Evolutionary conservation across 208 protist genomes (phyloP), one percentile per base, ranked within the genome.

Genomic region (Leishmania lainsoni): DNA sequence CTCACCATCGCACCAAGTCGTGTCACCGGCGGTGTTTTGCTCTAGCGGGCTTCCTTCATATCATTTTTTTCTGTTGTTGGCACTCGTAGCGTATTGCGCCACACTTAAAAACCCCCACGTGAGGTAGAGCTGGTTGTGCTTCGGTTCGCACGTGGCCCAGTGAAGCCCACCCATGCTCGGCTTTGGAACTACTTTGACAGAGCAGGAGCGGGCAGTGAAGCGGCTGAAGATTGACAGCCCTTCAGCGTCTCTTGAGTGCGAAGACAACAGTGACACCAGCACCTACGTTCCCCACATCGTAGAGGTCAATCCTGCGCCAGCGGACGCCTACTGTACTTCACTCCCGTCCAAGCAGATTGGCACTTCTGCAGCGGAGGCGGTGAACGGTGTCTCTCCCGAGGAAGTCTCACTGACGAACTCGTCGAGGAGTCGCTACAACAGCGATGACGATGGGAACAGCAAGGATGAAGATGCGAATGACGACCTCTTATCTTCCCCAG

Each of bases 181-280:
- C n/a, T 72, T 51, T 29, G 59, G 10, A 10, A 61, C 45, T 45
- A 52, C 66, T 16, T 58, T 59, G 39, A 42, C 20, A 8, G 80
- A 76, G 68, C 80, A 84, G 42, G 72, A 20, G 45, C 66, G 70
- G 32, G 76, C 81, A 32, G 68, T 78, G 81, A 84, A 84, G 81
- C 58, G 56, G 48, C 45, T 75, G 76, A 84, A 73, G 76, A 58
- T 84, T 10, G 81, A 84, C 61, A 84, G 76, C 70, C 76, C 81
- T n/a, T 73, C 78, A 17, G 54, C 66, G n/a, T 80, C 76, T 49
- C 58, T 65, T 17, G 58, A 54, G 48, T 73, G 56, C 20, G n/a
- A 74, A 10, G 70, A 73, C 16, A 42, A 56, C 58, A 12, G 16
- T 6, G 76, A 70, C 29, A 26, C n/a, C 5, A 63, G 61, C 81